Evolutionary conservation across 2,329 filamentous ascomycete genomes (phyloP).

Genomic region (Neonectria sp.): DNA sequence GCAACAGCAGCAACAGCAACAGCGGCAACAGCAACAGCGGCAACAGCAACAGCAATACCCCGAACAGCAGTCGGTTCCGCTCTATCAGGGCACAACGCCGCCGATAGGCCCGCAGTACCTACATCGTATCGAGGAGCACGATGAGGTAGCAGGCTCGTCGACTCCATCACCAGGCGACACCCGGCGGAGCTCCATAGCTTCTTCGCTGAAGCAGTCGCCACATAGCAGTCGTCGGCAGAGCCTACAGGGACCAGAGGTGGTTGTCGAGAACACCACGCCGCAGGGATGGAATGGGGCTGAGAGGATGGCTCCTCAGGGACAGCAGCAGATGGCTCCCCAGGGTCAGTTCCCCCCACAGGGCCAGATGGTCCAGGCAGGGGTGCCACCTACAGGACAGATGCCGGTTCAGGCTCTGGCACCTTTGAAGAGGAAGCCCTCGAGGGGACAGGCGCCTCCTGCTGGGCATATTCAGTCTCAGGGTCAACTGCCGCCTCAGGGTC

Average conservation of each 20-base stretch:
- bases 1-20: slow-evolving; percentile 30
- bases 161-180: slow-evolving; percentile 32
- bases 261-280: slow-evolving; percentile 19
- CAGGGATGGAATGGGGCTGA: slow-evolving; percentile 9
- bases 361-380: background rate
- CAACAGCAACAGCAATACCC: slow-evolving; percentile 24
- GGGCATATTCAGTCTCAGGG: slow-evolving; percentile 9
- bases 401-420: slow-evolving; percentile 22
- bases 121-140: slow-evolving; percentile 46
- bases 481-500: background rate
- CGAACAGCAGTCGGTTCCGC: background rate
- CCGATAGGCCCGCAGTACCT: slow-evolving; percentile 35
- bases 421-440: slow-evolving; percentile 41
- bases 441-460: slow-evolving; percentile 22
- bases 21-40: slow-evolving; percentile 6
- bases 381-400: slow-evolving; percentile 22
- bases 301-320: slow-evolving; percentile 25
- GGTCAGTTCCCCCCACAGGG: slow-evolving; percentile 19
- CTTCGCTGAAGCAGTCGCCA: slow-evolving; percentile 38
- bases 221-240: slow-evolving; percentile 41
- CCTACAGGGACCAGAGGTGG: slow-evolving; percentile 30
- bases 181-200: slow-evolving; percentile 32
- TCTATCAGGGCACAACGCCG: background rate
- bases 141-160: slow-evolving; percentile 40
- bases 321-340: slow-evolving; percentile 25